Percentiles rank a stretch among this genome's conserved stretches.
Evolutionary conservation across 768 basidiomycete genomes (phyloP).

Genomic region (Jaapia argillacea): DNA sequence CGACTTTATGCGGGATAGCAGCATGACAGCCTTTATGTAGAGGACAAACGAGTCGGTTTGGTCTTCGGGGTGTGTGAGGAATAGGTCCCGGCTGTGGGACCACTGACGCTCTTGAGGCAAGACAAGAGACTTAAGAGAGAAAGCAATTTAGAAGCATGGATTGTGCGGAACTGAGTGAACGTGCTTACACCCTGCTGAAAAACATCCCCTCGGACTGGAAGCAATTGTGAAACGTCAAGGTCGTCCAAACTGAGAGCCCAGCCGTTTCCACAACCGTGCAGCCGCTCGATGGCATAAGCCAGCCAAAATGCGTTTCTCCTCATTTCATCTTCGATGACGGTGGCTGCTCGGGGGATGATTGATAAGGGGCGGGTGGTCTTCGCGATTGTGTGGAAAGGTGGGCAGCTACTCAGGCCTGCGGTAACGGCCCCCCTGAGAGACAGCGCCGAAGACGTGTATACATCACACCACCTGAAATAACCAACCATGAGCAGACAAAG

Average conservation of each 20-base stretch:
- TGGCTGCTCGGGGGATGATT: conserved; percentile 48
- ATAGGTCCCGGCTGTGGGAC: conserved; percentile 50
- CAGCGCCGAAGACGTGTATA: conserved; percentile 28
- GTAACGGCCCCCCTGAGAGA: conserved; percentile 51
- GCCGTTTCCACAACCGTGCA: conserved; percentile 56
- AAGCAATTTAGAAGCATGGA: conserved; percentile 5
- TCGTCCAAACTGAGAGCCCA: conserved; percentile 69
- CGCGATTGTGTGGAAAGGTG: conserved; percentile 58
- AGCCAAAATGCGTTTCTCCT: conserved; percentile 69
- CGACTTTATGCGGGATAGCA: conserved; percentile 50
- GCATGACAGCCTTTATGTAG: conserved; percentile 57
- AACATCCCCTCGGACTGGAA: conserved; percentile 51
- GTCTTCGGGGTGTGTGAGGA: conserved; percentile 49
- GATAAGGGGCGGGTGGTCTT: conserved; percentile 46
- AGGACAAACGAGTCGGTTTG: conserved; percentile 64
- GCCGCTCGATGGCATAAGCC: conserved; percentile 59
- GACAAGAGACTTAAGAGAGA: conserved; percentile 30
- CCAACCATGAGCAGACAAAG: too few relatives aligned
- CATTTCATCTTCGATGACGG: conserved; percentile 58
- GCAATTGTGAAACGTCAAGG: conserved; percentile 59
- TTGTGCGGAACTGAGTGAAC: conserved; percentile 1
- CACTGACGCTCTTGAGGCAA: conserved; percentile 50
- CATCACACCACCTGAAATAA: not conserved
- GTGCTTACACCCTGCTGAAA: conserved; percentile 51
- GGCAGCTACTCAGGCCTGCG: conserved; percentile 59